A percentile compares a stretch with the other conserved stretches of the same genome.
phyloP scores from a whole-genome alignment of 140 eudicot genomes.

The Erigeron philadelphicus region DNA sequence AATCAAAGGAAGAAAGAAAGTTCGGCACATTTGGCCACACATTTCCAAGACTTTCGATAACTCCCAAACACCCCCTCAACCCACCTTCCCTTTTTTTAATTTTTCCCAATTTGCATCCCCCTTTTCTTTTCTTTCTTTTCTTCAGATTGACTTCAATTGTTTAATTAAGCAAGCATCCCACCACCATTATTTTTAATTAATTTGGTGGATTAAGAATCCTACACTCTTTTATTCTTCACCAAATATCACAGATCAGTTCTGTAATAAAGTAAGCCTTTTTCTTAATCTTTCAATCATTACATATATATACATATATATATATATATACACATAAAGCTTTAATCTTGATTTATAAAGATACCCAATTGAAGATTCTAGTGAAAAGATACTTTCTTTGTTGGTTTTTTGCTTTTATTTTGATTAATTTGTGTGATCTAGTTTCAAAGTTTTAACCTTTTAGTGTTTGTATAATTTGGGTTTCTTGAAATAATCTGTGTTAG shows the following conservation, averaged over 20 bases:
- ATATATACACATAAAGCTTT: slow-evolving; percentile 4
- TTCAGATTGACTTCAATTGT: slow-evolving; percentile 23
- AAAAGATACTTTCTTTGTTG: slow-evolving; percentile 14
- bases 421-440: slow-evolving; percentile 32
- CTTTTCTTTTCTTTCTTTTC: slow-evolving; percentile 24
- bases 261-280: slow-evolving; percentile 27
- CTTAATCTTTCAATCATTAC: slow-evolving; percentile 18
- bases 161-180: slow-evolving; percentile 25
- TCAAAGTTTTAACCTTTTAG: slow-evolving; percentile 15
- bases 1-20: slow-evolving; percentile 25
- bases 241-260: slow-evolving; percentile 36
- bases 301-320: background rate
- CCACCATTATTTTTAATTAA: slow-evolving; percentile 18
- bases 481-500: background rate
- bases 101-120: slow-evolving; percentile 13
- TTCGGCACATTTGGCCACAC: slow-evolving; percentile 41
- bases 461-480: slow-evolving; percentile 21
- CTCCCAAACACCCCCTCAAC: slow-evolving; percentile 40
- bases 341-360: slow-evolving; percentile 24
- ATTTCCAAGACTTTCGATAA: slow-evolving; percentile 34
- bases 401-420: slow-evolving; percentile 24
- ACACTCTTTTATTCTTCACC: slow-evolving; percentile 17
- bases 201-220: slow-evolving; percentile 21
- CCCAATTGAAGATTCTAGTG: slow-evolving; percentile 32
- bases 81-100: background rate